These are phyloP conservation scores for Cystofilobasidium macerans DNA, from an alignment of 768 basidiomycete species.

Conservation along the genomic window DNA sequence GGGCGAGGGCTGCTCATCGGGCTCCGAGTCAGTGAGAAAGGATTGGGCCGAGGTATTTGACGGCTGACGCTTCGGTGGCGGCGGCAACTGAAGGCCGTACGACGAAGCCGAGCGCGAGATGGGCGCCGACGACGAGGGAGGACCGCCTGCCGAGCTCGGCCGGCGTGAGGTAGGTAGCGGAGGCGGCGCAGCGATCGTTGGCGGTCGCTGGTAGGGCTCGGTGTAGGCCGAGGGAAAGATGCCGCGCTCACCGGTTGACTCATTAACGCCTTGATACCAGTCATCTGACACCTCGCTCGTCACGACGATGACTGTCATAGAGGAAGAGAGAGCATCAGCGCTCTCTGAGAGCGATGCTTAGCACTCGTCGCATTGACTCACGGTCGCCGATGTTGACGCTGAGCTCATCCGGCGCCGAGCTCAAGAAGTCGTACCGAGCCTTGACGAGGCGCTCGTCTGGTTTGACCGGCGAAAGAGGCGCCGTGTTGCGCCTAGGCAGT, in stretches of 20 bases:
- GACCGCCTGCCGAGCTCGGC: neutral
- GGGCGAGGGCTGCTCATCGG: neutral
- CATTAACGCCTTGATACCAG: conserved; percentile 75
- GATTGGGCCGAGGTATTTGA: neutral
- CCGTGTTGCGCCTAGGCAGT: neutral
- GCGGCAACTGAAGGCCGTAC: neutral
- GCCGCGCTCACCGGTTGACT: conserved; percentile 53
- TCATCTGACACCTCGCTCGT: conserved; percentile 71
- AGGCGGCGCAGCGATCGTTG: neutral
- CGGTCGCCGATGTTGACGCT: conserved; percentile 56
- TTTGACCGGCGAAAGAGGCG: neutral
- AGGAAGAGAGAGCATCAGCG: neutral
- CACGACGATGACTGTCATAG: conserved; percentile 51
- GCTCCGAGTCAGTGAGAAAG: neutral
- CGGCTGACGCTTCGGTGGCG: neutral
- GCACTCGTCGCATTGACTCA: neutral
- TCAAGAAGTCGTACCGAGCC: conserved; percentile 64
- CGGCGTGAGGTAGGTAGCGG: neutral
- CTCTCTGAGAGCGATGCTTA: neutral
- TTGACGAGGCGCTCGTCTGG: conserved; percentile 40
- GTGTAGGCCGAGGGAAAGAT: conserved; percentile 72
- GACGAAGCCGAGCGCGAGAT: neutral
- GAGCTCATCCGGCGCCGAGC: conserved; percentile 60
- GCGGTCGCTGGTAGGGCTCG: conserved; percentile 1
- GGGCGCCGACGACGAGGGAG: neutral